A percentile compares a stretch with the other conserved stretches of the same genome.
Evolutionary conservation across 2,329 filamentous ascomycete genomes (phyloP).

Genomic region (Xylariaceae sp.): DNA sequence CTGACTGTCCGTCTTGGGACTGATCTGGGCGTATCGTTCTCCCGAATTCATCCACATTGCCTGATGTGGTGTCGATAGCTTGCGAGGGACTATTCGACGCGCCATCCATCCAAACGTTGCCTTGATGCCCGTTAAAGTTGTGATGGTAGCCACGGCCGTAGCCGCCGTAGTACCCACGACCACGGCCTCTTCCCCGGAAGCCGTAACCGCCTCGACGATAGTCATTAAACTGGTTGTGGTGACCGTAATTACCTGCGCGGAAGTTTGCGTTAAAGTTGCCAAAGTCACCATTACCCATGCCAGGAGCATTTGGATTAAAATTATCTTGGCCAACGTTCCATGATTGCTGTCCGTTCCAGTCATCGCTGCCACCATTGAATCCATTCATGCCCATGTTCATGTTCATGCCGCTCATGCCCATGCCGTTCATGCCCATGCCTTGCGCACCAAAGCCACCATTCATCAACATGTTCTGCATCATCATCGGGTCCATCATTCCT

Average conservation of each 20-base stretch:
- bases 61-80: slow-evolving; percentile 23
- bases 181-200: slow-evolving; percentile 61
- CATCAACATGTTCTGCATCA: slow-evolving; percentile 73
- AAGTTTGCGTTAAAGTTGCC: slow-evolving; percentile 73
- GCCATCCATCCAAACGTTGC: slow-evolving; percentile 27
- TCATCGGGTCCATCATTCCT: slow-evolving; percentile 84
- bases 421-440: slow-evolving; percentile 68
- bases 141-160: slow-evolving; percentile 52
- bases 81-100: slow-evolving; percentile 23
- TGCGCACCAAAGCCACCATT: slow-evolving; percentile 67
- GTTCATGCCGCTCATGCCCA: slow-evolving; percentile 70
- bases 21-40: slow-evolving; percentile 31
- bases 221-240: slow-evolving; percentile 72
- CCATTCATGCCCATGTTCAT: slow-evolving; percentile 72
- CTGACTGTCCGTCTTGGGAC: slow-evolving; percentile 22
- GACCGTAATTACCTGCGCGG: slow-evolving; percentile 77
- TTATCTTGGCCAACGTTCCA: slow-evolving; percentile 85
- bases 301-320: slow-evolving; percentile 80
- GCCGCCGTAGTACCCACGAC: slow-evolving; percentile 48
- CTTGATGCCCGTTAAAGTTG: slow-evolving; percentile 34
- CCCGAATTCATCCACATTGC: slow-evolving; percentile 39
- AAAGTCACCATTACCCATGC: slow-evolving; percentile 76
- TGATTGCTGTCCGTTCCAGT: slow-evolving; percentile 75
- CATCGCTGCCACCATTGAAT: slow-evolving; percentile 66
- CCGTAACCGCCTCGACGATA: slow-evolving; percentile 66